Conservation (phyloP, 495 filamentous ascomycete species). For the Aspergillus steynii region DNA sequence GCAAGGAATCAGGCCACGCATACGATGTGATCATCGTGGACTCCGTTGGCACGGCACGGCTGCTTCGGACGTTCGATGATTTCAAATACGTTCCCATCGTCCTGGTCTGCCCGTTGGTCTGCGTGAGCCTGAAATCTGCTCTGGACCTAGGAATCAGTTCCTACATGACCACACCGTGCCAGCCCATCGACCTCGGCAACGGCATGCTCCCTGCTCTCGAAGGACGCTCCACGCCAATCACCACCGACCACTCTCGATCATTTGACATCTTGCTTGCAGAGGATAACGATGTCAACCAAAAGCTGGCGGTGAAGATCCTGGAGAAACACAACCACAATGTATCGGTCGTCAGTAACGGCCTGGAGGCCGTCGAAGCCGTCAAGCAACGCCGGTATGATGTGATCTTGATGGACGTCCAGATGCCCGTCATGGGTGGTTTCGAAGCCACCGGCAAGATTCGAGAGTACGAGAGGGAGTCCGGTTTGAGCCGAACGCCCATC, state of each 20-base stretch:
- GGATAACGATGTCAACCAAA: constrained; percentile 97
- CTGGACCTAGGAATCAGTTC: constrained; percentile 95
- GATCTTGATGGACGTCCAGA: constrained; percentile 99
- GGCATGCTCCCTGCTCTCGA: constrained; percentile 98
- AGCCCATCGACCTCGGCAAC: constrained; percentile 94
- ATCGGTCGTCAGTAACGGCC: constrained; percentile 92
- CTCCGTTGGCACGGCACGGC: constrained; percentile 83
- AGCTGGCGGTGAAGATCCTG: constrained; percentile 93
- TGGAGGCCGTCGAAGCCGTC: constrained; percentile 87
- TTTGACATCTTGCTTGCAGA: constrained; percentile 97
- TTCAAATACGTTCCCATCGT: constrained; percentile 99
- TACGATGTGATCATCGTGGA: constrained; percentile 99
- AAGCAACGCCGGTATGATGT: constrained; percentile 91
- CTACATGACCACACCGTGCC: constrained; percentile 98
- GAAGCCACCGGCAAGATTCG: constrained; percentile 97
- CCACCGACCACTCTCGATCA: constrained; percentile 90
- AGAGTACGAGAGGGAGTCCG: constrained; percentile 80
- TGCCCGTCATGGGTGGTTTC: constrained; percentile 99
- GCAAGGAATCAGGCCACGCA: constrained; percentile 60
- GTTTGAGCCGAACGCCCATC: constrained; percentile 83
- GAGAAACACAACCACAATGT: constrained; percentile 98
- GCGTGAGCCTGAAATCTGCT: constrained; percentile 90
- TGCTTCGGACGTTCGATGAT: constrained; percentile 81
- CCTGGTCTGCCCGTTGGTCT: constrained; percentile 84
- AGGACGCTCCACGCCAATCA: constrained; percentile 85